Evolutionary conservation across 2,329 filamentous ascomycete species (phyloP), one percentile per base, ranked within the genome.

Genomic region (Apiospora saccharicola): DNA sequence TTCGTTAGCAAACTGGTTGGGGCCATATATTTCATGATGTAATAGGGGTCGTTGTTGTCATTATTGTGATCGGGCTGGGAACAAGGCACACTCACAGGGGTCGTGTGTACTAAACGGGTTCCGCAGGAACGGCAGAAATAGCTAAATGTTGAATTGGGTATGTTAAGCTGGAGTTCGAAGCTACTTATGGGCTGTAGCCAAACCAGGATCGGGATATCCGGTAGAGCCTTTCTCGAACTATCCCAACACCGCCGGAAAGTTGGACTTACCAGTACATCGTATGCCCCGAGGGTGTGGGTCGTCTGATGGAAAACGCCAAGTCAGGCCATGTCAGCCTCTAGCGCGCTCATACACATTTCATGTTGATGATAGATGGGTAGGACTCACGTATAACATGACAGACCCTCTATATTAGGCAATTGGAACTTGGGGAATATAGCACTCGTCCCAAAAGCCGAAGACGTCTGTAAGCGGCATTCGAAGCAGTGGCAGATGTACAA

Each of bases 401-500:
- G 77, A 67, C 85, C 74, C 30, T 86, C 84, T 22, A 79, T 81
- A 49, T 81, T 80, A 0, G 90, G 89, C 41, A 93, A 82, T 13
- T 84, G 79, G 73, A 93, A 93, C n/a, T 85, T 85, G 0, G 91
- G 91, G 76, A 93, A 94, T 73, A 93, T 92, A 75, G 91, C 91
- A 47, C 90, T 91, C 44, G 90, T 89, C 41, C 91, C 91, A 80
- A 92, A 93, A 1, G 91, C 90, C 10, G 90, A 91, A 71, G 89
- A 85, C 43, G 90, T 90, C 82, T 93, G 91, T 72, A 88, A 86
- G 68, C 89, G 87, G 80, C 92, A 94, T 78, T 91, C 87, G 71
- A 85, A 82, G 80, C 92, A 94, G 82, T 93, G 92, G 82, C 92
- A 94, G 78, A 93, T 90, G 80, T 91, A 93, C 69, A 93, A 83